Conservation (phyloP, 495 filamentous ascomycete genomes). For the Aspergillus bertholletiae region DNA sequence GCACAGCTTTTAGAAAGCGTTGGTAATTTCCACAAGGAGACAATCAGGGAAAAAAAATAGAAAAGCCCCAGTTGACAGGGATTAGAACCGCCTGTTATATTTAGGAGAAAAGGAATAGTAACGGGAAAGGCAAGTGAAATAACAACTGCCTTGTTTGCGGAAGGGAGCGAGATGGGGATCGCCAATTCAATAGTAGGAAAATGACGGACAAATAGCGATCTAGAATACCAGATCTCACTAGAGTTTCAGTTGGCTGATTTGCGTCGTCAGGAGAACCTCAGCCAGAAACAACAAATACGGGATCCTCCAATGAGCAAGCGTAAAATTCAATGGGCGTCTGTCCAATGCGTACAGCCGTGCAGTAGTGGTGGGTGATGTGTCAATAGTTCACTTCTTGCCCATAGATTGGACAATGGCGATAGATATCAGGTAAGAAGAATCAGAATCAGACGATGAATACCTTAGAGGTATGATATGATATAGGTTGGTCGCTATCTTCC, state of each 20-base stretch:
- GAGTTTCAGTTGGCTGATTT: conserved; percentile 3
- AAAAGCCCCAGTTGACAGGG: conserved; percentile 14
- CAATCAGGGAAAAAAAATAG: conserved; percentile 3
- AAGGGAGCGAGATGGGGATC: conserved; percentile 13
- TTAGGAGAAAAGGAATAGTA: conserved; percentile 6
- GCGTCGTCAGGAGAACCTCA: conserved; percentile 1
- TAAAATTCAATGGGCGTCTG: background rate
- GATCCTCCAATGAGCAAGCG: background rate
- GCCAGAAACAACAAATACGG: background rate
- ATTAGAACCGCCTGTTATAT: conserved; percentile 6
- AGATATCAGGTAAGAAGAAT: too few relatives aligned
- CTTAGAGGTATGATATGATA: too few relatives aligned
- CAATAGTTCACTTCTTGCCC: background rate
- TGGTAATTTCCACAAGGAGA: conserved; percentile 6
- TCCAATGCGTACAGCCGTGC: background rate
- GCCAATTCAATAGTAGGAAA: conserved; percentile 19
- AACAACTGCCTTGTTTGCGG: conserved; percentile 11
- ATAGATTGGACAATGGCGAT: background rate
- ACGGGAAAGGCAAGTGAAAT: background rate
- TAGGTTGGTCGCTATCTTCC: too few relatives aligned
- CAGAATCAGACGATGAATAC: too few relatives aligned
- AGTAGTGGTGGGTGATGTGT: background rate
- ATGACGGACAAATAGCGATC: conserved; percentile 12
- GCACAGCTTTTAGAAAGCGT: conserved; percentile 3
- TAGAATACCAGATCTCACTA: conserved; percentile 4